Base-by-base conservation (phyloP, 108 stramenopile species). In the Cyclotella distinguenda region DNA sequence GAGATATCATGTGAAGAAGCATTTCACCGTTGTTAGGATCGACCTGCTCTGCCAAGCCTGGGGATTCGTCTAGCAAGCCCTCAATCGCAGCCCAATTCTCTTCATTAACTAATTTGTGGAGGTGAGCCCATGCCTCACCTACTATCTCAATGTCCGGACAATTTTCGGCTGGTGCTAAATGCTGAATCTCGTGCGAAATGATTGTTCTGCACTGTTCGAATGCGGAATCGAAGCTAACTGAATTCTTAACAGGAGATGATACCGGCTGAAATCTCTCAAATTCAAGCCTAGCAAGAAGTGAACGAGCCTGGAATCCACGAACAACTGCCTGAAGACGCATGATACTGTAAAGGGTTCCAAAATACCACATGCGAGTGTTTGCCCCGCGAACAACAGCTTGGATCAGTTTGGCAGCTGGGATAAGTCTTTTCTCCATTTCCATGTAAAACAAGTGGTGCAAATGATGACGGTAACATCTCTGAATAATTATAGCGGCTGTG, bases 71-170 rank as follows among this genome's bases (percentile, higher is more conserved):
- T n/a, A 91, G 54, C 40, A 84, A 79, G 28, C 68, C 82, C 44
- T 91, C 90, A 19, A 88, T 84, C 43, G 81, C 81, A 6, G 86
- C 83, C 90, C 90, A 92, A 63, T 92, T 87, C 47, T 92, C 86
- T 52, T 85, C 78, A 23, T 86, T 82, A 31, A 93, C 87, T 23
- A 86, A 70, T 32, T 65, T 77, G 22, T 80, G 82, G 10, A 93
- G 79, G 40, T 83, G 85, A 54, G 38, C 64, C 72, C 72, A 73
- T 23, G 59, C 57, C 19, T 58, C 59, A 3, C 55, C 48, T 12
- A 73, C 64, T 44, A 57, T 57, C 0, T 60, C 50, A 19, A 73
- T 58, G 33, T 39, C 72, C 38, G 52, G 72, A 42, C 64, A 70
- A 11, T 53, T 28, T 3, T 72, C 62, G 10, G 6, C 63, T 23